Evolutionary conservation across 78 protist species (phyloP), one percentile per base, ranked within the genome.

Genomic region (Speleostelium caveatum): DNA sequence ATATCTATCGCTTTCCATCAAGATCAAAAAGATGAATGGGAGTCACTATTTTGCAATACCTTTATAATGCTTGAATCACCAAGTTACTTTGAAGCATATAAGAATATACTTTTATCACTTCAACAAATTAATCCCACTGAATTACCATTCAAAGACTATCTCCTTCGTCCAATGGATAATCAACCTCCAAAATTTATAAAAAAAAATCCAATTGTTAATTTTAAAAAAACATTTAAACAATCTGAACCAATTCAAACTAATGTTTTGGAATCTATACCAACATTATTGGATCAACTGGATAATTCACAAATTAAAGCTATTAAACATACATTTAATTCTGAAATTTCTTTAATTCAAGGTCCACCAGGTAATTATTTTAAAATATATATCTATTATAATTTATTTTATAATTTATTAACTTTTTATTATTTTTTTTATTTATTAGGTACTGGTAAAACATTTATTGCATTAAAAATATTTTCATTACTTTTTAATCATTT

Each of bases 381-480:
- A n/a, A n/a, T n/a, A n/a, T n/a, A n/a, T n/a, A n/a, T n/a, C n/a
- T n/a, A n/a, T n/a, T n/a, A n/a, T n/a, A n/a, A n/a, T n/a, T n/a
- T n/a, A n/a, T n/a, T n/a, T n/a, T n/a, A n/a, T n/a, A n/a, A n/a
- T n/a, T n/a, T n/a, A n/a, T n/a, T n/a, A n/a, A n/a, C n/a, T n/a
- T n/a, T n/a, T n/a, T n/a, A n/a, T n/a, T n/a, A n/a, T n/a, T n/a
- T n/a, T n/a, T n/a, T n/a, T n/a, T n/a, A n/a, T n/a, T n/a, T n/a
- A n/a, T n/a, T n/a, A n/a, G n/a, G n/a, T n/a, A 95, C 97, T 2
- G 98, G 98, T 38, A 96, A 96, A 55, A 86, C 96, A 5, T 95
- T 39, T 65, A 59, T 94, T 1, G 98, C 97, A 53, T 24, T 73
- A 17, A 68, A 72, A 26, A 19, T 94, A 19, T 66, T 73, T 28